Conservation (phyloP, 208 protist species). For the Histomonas meleagridis region DNA sequence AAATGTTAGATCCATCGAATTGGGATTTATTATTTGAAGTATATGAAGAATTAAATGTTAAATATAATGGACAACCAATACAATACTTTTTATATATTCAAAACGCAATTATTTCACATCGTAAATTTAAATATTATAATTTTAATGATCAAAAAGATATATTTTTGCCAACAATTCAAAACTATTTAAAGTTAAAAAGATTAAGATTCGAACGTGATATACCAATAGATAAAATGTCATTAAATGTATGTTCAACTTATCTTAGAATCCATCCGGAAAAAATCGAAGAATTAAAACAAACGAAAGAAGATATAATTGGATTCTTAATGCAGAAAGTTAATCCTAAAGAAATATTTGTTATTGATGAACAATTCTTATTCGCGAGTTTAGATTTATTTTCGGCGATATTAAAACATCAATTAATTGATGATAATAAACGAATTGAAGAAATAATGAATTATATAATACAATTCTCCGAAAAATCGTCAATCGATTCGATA, state of each 20-base stretch:
- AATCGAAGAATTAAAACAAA: no score
- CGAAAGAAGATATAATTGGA: no score
- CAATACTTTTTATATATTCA: not conserved
- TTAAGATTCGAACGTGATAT: no score
- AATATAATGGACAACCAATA: not conserved
- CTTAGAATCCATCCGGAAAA: no score
- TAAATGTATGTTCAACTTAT: no score
- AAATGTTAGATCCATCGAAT: not conserved
- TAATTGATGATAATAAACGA: not conserved
- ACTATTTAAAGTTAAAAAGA: no score
- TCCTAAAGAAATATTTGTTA: not conserved
- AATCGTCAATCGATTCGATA: not conserved
- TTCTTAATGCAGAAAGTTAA: not conserved
- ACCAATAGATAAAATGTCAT: no score
- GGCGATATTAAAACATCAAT: not conserved
- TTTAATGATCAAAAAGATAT: no score
- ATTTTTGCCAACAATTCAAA: no score
- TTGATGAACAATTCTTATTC: not conserved
- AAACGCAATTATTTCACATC: not conserved
- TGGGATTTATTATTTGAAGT: not conserved
- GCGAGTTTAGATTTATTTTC: not conserved
- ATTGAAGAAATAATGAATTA: not conserved
- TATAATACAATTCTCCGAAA: not conserved
- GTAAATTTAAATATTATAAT: not conserved
- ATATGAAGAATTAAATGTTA: not conserved